Base-by-base conservation (phyloP, 2,329 filamentous ascomycete species). In the Penicillium sp. region DNA sequence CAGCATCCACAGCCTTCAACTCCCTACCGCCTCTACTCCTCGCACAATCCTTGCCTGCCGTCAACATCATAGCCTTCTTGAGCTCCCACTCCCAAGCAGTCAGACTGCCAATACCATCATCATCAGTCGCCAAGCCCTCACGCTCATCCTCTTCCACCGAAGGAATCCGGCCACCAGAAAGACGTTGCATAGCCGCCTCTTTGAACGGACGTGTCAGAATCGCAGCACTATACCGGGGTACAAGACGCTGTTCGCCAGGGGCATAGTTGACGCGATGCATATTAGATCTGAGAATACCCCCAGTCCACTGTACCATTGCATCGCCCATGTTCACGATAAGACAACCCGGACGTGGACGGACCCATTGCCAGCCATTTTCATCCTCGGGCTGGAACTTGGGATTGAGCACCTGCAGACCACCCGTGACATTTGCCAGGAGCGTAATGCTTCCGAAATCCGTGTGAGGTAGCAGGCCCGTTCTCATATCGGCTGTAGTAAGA, bases 301-400 rank as follows among this genome's bases (percentile, higher is more conserved):
- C 69, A 0, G 74, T 75, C 61, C 79, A 76, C 57, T 78, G 74
- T 11, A 78, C 74, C 53, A 79, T 63, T 1, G 75, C 74, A 62
- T 80, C 78, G 2, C 79, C 78, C 6, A 80, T 65, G 60, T 80
- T 80, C 21, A 80, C 71, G 42, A 81, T 67, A 12, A 69, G 60
- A 56, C 62, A 63, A 0, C 62, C 66, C 1, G 59, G 59, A 8
- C 57, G 38, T 1, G 65, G 66, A 16, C 55, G 52, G 1, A 66
- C 59, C 42, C 58, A 68, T 16, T 57, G 42, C 66, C 66, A 66
- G 8, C 28, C 43, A 14, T 62, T 61, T 9, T 58, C 50, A 5
- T 50, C 47, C 12, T 51, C 28, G 20, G 59, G 59, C 7, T 54
- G 43, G 20, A 21, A 28, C 9, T 63, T 63, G 0, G 65, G 66